phyloP scores from a whole-genome alignment of 306 rosid species.

The Datisca glomerata region DNA sequence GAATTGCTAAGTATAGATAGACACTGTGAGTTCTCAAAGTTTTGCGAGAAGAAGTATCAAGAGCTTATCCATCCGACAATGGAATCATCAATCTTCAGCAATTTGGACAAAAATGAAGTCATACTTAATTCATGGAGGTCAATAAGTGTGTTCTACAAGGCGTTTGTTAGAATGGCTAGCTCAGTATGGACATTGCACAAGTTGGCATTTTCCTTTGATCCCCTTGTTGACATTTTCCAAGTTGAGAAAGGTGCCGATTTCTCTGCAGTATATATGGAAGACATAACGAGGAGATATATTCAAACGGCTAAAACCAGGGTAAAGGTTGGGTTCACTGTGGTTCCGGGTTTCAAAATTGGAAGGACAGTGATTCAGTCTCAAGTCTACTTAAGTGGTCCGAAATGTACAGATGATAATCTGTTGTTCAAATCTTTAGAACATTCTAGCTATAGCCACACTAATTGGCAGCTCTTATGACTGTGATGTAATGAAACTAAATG shows the following conservation, averaged over 20 bases:
- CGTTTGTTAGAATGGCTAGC: conserved; percentile 85
- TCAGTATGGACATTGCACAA: conserved; percentile 81
- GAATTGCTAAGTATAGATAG: conserved; percentile 56
- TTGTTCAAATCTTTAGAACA: not conserved
- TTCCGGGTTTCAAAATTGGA: conserved; percentile 84
- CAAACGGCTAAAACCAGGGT: conserved; percentile 51
- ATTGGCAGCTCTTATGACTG: no score
- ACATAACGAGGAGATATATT: conserved; percentile 44
- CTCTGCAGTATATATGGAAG: conserved; percentile 84
- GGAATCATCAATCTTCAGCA: conserved; percentile 73
- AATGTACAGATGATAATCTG: not conserved
- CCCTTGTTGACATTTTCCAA: conserved; percentile 67
- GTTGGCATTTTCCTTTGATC: conserved; percentile 71
- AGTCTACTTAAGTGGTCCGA: conserved; percentile 38
- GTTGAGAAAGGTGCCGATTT: conserved; percentile 77
- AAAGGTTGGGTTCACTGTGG: conserved; percentile 77
- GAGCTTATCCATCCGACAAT: conserved; percentile 68
- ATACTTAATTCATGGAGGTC: conserved; percentile 83
- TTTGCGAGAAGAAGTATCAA: conserved; percentile 81
- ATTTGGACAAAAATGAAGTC: conserved; percentile 54
- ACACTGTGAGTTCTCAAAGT: conserved; percentile 52
- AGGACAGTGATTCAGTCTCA: conserved; percentile 69
- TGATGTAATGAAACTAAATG: no score
- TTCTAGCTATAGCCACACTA: not conserved
- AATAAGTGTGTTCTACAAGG: conserved; percentile 72